These are phyloP conservation scores for Aspergillus olivimuriae DNA, from an alignment of 495 filamentous ascomycete genomes.

Conservation along the genomic window DNA sequence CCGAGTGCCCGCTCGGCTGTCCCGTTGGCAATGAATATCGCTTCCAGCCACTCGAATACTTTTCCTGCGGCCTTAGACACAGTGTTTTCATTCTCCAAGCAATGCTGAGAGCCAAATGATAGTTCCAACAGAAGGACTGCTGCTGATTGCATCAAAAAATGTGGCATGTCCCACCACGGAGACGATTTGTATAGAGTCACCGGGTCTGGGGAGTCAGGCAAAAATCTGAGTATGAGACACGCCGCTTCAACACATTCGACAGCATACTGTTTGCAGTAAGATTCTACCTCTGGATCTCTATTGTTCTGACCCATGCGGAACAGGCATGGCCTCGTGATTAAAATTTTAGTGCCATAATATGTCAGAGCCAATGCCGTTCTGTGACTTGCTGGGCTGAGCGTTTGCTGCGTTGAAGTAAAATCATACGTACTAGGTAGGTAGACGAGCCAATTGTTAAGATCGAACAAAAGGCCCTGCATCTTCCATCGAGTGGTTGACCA, in stretches of 20 bases:
- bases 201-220: slow-evolving; percentile 40
- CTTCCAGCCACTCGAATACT: slow-evolving; percentile 47
- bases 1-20: too few species aligned
- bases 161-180: slow-evolving; percentile 60
- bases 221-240: slow-evolving; percentile 44
- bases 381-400: slow-evolving; percentile 27
- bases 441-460: slow-evolving; percentile 36
- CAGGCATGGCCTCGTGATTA: slow-evolving; percentile 56
- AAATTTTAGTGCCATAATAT: slow-evolving; percentile 53
- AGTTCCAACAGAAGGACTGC: slow-evolving; percentile 55
- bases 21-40: too few species aligned
- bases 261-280: slow-evolving; percentile 47
- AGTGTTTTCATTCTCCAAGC: slow-evolving; percentile 44
- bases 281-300: slow-evolving; percentile 28
- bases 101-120: slow-evolving; percentile 46
- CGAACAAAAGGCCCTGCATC: slow-evolving; percentile 34
- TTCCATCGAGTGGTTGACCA: slow-evolving; percentile 45
- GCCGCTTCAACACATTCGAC: slow-evolving; percentile 54
- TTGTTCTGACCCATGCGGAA: slow-evolving; percentile 43
- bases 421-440: slow-evolving; percentile 35
- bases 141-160: slow-evolving; percentile 57
- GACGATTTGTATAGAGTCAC: slow-evolving; percentile 41
- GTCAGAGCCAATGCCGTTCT: slow-evolving; percentile 46
- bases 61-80: slow-evolving; percentile 50
- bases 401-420: slow-evolving; percentile 28